phyloP scores from a whole-genome alignment of 768 basidiomycete genomes.

The Tylopilus cervinicoccineus region DNA sequence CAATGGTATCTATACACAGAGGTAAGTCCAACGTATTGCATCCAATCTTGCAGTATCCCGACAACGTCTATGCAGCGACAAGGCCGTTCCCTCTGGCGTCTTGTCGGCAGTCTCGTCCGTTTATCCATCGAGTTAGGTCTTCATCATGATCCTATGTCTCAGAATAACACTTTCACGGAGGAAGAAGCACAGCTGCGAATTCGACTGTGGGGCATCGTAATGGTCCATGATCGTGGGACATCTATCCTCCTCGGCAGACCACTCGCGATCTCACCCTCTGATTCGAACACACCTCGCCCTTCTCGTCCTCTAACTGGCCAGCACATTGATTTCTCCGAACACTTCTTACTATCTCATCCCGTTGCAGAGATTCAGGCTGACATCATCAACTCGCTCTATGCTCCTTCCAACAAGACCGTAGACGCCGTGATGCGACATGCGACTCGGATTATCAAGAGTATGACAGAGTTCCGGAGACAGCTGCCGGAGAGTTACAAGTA shows the following conservation, averaged over 20 bases:
- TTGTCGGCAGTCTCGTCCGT: constrained; percentile 81
- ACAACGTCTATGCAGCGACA: constrained; percentile 53
- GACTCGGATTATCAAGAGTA: constrained; percentile 72
- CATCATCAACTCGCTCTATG: constrained; percentile 82
- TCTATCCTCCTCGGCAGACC: constrained; percentile 85
- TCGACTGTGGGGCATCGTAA: constrained; percentile 80
- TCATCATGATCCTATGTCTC: constrained; percentile 78
- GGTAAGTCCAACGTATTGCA: constrained; percentile 38
- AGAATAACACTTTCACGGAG: constrained; percentile 58
- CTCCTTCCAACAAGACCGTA: constrained; percentile 64
- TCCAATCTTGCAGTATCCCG: constrained; percentile 2
- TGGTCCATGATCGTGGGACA: constrained; percentile 85
- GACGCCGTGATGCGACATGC: constrained; percentile 75
- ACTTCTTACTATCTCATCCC: constrained; percentile 72
- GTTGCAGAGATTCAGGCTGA: constrained; percentile 85
- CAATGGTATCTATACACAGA: constrained; percentile 92
- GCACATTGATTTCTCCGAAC: constrained; percentile 60
- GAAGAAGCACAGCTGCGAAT: constrained; percentile 78
- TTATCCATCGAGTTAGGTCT: constrained; percentile 80
- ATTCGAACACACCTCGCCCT: constrained; percentile 77
- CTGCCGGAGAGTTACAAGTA: constrained; percentile 69
- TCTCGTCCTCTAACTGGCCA: constrained; percentile 36
- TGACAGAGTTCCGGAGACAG: constrained; percentile 64
- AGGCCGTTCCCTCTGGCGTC: constrained; percentile 86
- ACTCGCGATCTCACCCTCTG: constrained; percentile 76